A percentile compares a stretch with the other conserved stretches of the same genome.
Evolutionary conservation across 2,329 filamentous ascomycete genomes (phyloP).

Genomic region (Fusarium buxicola): DNA sequence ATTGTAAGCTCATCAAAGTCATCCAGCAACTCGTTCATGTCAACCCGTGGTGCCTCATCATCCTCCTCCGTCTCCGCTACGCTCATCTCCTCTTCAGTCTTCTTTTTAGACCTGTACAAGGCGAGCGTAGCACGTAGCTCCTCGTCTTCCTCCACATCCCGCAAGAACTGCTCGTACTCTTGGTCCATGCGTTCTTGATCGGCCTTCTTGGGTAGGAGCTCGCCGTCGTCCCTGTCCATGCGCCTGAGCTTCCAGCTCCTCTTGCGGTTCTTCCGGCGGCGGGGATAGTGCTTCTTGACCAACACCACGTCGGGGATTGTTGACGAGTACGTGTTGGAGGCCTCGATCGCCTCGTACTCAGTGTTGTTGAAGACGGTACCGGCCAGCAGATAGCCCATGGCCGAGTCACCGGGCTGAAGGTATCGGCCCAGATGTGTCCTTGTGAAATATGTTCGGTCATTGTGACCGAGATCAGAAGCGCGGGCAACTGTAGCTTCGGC

Average conservation of each 20-base stretch:
- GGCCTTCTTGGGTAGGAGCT: slow-evolving; percentile 85
- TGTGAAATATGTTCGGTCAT: slow-evolving; percentile 89
- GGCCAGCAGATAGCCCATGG: slow-evolving; percentile 91
- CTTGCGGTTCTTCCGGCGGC: slow-evolving; percentile 81
- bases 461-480: slow-evolving; percentile 85
- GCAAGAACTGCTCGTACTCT: slow-evolving; percentile 97
- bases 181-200: slow-evolving; percentile 90
- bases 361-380: slow-evolving; percentile 94
- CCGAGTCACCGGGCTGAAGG: slow-evolving; percentile 89
- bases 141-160: slow-evolving; percentile 94
- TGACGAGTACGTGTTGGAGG: slow-evolving; percentile 78
- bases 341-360: slow-evolving; percentile 85
- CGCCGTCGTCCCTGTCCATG: slow-evolving; percentile 89
- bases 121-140: slow-evolving; percentile 87
- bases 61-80: slow-evolving; percentile 73
- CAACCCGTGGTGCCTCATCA: slow-evolving; percentile 75
- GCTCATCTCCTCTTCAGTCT: slow-evolving; percentile 72
- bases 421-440: slow-evolving; percentile 90
- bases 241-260: slow-evolving; percentile 96
- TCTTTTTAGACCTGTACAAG: slow-evolving; percentile 79
- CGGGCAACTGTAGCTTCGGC: slow-evolving; percentile 90
- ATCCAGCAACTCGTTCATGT: slow-evolving; percentile 86
- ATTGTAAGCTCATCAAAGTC: slow-evolving; percentile 85
- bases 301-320: slow-evolving; percentile 92
- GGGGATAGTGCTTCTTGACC: slow-evolving; percentile 96